Base-by-base conservation (phyloP, 2,329 filamentous ascomycete genomes). In the Diplodia mutila region DNA sequence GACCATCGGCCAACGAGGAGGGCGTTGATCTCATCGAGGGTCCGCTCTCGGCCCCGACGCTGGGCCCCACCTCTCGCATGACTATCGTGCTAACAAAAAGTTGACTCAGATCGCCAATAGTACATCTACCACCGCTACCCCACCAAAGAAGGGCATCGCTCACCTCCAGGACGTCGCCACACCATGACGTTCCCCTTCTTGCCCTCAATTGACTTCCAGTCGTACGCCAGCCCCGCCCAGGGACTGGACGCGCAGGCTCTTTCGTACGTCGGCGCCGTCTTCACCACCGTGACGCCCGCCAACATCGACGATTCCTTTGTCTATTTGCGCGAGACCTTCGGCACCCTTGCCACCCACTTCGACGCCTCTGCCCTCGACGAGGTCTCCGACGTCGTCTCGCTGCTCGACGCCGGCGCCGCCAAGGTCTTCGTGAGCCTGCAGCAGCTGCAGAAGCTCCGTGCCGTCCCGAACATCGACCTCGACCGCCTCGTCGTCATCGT, bases 361-460 rank as follows among this genome's bases (percentile, higher is more conserved):
- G 92, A 97, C 73, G 93, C 89, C 61, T 90, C 91, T 4, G 81
- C 81, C 25, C 84, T 98, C 48, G 79, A 86, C 37, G 88, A 89
- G 12, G 82, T 84, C 66, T 90, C 93, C 71, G 91, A 96, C 70
- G 84, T 98, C 42, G 81, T 94, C 65, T 86, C 91, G 55, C 85
- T 98, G 42, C 87, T 99, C 67, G 92, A 99, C 77, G 87, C 89
- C 70, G 95, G 95, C 69, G 93, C 93, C 7, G 87, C 89, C 64
- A 95, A 90, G 77, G 90, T 95, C 70, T 95, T 98, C 77, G 91
- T 97, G 61, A 86, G 86, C 21, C 86, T 89, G 57, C 85, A 89
- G 67, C 90, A 93, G 76, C 82, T 96, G 65, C 82, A 83, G 49
- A 78, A 81, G 21, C 79, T 91, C 52, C 80, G 84, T 63, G 72